Conservation (phyloP, 177 flowering plant species). For the Telopea speciosissima region DNA sequence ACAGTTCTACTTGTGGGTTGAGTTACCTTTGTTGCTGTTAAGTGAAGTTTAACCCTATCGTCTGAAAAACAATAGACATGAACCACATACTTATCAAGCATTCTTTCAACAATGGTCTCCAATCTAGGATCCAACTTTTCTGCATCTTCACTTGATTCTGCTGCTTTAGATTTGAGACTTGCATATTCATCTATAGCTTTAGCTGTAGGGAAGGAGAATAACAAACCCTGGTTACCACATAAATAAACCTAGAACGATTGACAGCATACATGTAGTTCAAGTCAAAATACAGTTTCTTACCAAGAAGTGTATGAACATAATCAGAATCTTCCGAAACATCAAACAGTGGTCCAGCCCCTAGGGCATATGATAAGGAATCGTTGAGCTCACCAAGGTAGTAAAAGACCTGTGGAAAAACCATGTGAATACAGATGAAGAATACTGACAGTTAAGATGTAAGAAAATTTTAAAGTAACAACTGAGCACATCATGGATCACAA, state of each 20-base stretch:
- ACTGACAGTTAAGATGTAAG: not conserved
- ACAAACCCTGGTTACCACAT: not conserved
- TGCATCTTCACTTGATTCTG: constrained; percentile 54
- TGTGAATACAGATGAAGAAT: not conserved
- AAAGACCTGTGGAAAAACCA: constrained; percentile 54
- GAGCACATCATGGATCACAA: not conserved
- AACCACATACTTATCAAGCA: constrained; percentile 83
- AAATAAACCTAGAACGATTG: not conserved
- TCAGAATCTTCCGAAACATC: constrained; percentile 91
- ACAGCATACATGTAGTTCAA: not conserved
- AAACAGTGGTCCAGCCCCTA: constrained; percentile 90
- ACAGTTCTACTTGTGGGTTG: too few relatives aligned
- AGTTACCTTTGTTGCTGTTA: too few relatives aligned
- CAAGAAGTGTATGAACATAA: constrained; percentile 72
- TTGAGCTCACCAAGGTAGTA: constrained; percentile 84
- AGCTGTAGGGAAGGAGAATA: constrained; percentile 37
- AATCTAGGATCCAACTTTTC: constrained; percentile 70
- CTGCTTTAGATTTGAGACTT: constrained; percentile 60
- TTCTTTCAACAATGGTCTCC: constrained; percentile 95
- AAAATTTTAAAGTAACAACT: not conserved
- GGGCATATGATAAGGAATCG: constrained; percentile 88
- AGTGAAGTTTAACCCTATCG: too few relatives aligned
- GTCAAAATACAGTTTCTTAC: constrained; percentile 25
- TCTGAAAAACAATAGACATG: not conserved
- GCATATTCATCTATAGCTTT: constrained; percentile 99